Conservation (phyloP, 768 basidiomycete species). For the Hericium coralloides region DNA sequence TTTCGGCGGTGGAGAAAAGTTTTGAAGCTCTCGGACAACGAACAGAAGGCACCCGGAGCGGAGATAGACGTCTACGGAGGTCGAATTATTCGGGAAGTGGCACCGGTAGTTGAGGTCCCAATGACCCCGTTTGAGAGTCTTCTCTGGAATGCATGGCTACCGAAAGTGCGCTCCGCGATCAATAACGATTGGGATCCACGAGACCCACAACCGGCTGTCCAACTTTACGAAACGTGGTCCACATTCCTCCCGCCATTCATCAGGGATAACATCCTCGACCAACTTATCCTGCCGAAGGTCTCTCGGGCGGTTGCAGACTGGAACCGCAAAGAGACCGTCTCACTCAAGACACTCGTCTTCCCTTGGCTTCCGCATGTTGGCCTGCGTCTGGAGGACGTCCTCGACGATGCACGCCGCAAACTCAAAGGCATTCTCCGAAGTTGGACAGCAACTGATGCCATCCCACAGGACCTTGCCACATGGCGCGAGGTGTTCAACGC, state of each 20-base stretch:
- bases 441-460: constrained; percentile 65
- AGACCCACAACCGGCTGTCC: constrained; percentile 65
- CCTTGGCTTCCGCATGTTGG: constrained; percentile 94
- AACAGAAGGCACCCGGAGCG: constrained; percentile 30
- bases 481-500: constrained; percentile 77
- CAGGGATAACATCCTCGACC: constrained; percentile 90
- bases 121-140: constrained; percentile 97
- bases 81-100: constrained; percentile 22
- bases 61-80: constrained; percentile 55
- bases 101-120: constrained; percentile 34
- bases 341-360: constrained; percentile 78
- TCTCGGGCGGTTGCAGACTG: constrained; percentile 78
- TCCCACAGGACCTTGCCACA: constrained; percentile 63
- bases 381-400: constrained; percentile 69
- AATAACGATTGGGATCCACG: constrained; percentile 92
- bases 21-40: constrained; percentile 45
- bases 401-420: constrained; percentile 82
- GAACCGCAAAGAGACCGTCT: constrained; percentile 50
- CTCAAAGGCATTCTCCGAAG: constrained; percentile 67
- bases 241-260: constrained; percentile 85
- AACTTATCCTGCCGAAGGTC: constrained; percentile 91
- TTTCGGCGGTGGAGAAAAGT: constrained; percentile 66
- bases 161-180: constrained; percentile 84
- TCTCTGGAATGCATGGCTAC: constrained; percentile 93
- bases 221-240: constrained; percentile 83